Evolutionary conservation across 2,329 filamentous ascomycete species (phyloP), one percentile per base, ranked within the genome.

Genomic region (Teratosphaeria zuluensis): DNA sequence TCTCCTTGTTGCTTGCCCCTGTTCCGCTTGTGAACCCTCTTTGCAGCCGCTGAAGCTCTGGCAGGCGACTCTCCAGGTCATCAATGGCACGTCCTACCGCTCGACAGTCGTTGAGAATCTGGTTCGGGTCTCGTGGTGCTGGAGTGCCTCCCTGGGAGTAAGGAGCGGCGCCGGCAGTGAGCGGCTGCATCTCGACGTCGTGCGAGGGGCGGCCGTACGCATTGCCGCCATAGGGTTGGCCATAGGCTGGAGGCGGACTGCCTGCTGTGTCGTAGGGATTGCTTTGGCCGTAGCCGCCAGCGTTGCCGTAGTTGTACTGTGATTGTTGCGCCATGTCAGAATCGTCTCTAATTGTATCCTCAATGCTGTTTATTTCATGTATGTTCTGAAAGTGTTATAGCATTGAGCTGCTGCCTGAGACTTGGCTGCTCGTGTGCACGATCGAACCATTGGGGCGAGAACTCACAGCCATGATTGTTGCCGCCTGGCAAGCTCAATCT

Each of bases 71-170:
- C 69, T 91, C 85, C 68, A 96, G 84, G 59, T 85, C 79, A 62
- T 88, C 82, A 68, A 96, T 88, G 51, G 86, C 87, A 60, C 83
- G 79, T 72, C 91, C 87, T 71, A 96, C 88, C 53, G 89, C 85
- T 60, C 84, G 83, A 76, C 90, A 94, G 73, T 94, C 87, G 76
- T 95, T 90, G 61, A 96, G 81, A 65, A 95, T 88, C 58, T 83
- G 83, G 71, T 90, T 91, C 51, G 88, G 84, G 72, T 91, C 84
- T 65, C 51, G 59, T 33, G 38, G 64, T 56, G 60, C 64, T 9
- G 66, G 65, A 48, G 65, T 65, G 59, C 60, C 58, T 42, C 62
- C 59, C 56, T 68, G 61, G n/a, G 57, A 57, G 61, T 65, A 68
- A 12, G 63, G 56, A 5, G 51, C 71, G 61, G 81, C 80, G 52